phyloP scores from a whole-genome alignment of 768 basidiomycete genomes.

The Cystobasidium tubakii region DNA sequence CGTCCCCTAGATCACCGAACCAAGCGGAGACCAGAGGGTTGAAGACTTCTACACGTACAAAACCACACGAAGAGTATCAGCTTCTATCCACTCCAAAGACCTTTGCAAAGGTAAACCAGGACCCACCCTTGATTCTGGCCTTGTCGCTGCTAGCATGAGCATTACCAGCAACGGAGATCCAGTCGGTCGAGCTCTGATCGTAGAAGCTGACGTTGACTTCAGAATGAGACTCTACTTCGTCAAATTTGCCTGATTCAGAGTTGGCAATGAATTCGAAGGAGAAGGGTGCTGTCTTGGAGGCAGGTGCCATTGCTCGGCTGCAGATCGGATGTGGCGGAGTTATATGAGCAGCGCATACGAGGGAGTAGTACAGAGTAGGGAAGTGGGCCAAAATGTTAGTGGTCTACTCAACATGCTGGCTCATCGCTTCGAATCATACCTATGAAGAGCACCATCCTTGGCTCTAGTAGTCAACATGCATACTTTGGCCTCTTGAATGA shows the following conservation, averaged over 20 bases:
- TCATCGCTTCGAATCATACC: too few relatives aligned
- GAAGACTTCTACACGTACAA: conserved; percentile 32
- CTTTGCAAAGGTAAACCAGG: too few relatives aligned
- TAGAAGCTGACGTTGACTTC: conserved; percentile 44
- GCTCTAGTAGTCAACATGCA: conserved; percentile 41
- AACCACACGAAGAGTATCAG: too few relatives aligned
- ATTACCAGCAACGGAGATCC: conserved; percentile 44
- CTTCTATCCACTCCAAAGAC: too few relatives aligned
- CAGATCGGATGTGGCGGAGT: conserved; percentile 5
- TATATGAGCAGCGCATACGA: too few relatives aligned
- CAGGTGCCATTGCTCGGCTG: conserved; percentile 44
- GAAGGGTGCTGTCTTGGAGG: conserved; percentile 41
- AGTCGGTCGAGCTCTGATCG: conserved; percentile 41
- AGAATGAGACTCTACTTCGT: conserved; percentile 38
- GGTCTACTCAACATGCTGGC: too few relatives aligned
- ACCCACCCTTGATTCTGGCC: conserved; percentile 40
- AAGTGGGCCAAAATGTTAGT: background rate
- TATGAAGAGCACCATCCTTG: conserved; percentile 41
- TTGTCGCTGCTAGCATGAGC: conserved; percentile 41
- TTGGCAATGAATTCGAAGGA: conserved; percentile 45
- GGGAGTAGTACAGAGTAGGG: background rate
- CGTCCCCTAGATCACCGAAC: conserved; percentile 81
- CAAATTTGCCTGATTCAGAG: conserved; percentile 45
- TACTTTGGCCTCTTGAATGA: conserved; percentile 24
- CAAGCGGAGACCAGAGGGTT: conserved; percentile 46